Evolutionary conservation across 495 filamentous ascomycete genomes (phyloP).

Genomic region (Hypoxylon subgilvum): DNA sequence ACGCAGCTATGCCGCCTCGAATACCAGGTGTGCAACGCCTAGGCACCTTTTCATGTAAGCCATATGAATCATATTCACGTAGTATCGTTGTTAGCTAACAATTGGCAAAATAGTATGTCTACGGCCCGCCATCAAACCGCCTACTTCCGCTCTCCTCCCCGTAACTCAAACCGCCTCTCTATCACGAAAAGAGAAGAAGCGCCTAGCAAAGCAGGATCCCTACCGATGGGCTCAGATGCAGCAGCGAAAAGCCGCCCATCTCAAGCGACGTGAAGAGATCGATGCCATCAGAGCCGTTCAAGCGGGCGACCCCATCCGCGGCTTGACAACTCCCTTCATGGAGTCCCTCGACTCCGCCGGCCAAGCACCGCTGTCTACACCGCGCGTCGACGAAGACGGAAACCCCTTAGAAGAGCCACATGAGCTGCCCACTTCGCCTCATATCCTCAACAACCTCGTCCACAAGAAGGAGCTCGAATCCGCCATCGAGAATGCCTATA

Average conservation of each 20-base stretch:
- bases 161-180: slow-evolving; percentile 59
- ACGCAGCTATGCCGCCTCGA: slow-evolving; percentile 73
- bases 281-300: slow-evolving; percentile 62
- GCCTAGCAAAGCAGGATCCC: slow-evolving; percentile 63
- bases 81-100: slow-evolving; percentile 20
- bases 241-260: slow-evolving; percentile 79
- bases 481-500: slow-evolving; percentile 67
- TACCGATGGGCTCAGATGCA: slow-evolving; percentile 74
- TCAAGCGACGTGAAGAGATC: slow-evolving; percentile 72
- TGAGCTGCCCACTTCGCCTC: slow-evolving; percentile 50
- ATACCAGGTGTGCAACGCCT: slow-evolving; percentile 68
- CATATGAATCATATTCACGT: not conserved
- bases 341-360: slow-evolving; percentile 73
- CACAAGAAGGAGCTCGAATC: slow-evolving; percentile 65
- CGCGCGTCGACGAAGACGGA: slow-evolving; percentile 46
- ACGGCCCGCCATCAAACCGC: slow-evolving; percentile 47
- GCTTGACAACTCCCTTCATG: slow-evolving; percentile 79
- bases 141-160: slow-evolving; percentile 46
- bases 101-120: slow-evolving; percentile 52
- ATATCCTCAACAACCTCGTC: slow-evolving; percentile 76
- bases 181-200: slow-evolving; percentile 53
- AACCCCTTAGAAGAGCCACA: slow-evolving; percentile 41
- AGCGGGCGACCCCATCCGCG: slow-evolving; percentile 78
- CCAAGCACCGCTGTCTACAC: slow-evolving; percentile 44
- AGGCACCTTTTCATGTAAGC: slow-evolving; percentile 66